These are phyloP conservation scores for Ceratobasidium papillatum DNA, from an alignment of 1,284 basidiomycete genomes.

Conservation along the genomic window DNA sequence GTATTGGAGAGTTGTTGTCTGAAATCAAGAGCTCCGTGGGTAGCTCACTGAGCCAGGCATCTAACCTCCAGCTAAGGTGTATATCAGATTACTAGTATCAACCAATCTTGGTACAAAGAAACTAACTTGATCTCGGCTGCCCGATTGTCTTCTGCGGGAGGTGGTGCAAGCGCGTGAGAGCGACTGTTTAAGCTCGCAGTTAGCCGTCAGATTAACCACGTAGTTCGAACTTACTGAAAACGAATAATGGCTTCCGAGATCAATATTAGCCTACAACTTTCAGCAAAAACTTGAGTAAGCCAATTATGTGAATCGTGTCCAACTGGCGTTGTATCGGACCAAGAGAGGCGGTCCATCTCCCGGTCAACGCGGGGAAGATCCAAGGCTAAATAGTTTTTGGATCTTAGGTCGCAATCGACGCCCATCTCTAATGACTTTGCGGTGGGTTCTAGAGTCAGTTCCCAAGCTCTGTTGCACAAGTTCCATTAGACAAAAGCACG, in stretches of 20 bases:
- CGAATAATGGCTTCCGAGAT: background rate
- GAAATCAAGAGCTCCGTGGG: background rate
- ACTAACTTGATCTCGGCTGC: background rate
- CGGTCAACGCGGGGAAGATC: background rate
- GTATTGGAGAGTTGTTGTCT: slow-evolving; percentile 48
- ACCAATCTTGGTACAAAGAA: too few species aligned
- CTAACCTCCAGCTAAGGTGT: background rate
- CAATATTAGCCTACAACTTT: background rate
- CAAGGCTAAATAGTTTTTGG: background rate
- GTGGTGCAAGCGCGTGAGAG: background rate
- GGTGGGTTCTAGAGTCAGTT: background rate
- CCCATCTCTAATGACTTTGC: background rate
- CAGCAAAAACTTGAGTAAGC: background rate
- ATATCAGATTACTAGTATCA: background rate
- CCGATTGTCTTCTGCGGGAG: background rate
- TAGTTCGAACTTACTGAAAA: background rate
- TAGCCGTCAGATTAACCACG: background rate
- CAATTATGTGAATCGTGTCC: background rate
- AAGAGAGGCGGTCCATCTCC: background rate
- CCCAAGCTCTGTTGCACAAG: background rate
- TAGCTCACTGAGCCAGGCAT: slow-evolving; percentile 12
- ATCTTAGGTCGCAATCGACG: background rate
- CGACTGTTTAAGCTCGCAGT: background rate
- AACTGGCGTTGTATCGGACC: background rate
- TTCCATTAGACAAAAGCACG: too few species aligned